These are phyloP conservation scores for Acanthamoeba divionensis DNA, from an alignment of 208 protist species.

Conservation along the genomic window DNA sequence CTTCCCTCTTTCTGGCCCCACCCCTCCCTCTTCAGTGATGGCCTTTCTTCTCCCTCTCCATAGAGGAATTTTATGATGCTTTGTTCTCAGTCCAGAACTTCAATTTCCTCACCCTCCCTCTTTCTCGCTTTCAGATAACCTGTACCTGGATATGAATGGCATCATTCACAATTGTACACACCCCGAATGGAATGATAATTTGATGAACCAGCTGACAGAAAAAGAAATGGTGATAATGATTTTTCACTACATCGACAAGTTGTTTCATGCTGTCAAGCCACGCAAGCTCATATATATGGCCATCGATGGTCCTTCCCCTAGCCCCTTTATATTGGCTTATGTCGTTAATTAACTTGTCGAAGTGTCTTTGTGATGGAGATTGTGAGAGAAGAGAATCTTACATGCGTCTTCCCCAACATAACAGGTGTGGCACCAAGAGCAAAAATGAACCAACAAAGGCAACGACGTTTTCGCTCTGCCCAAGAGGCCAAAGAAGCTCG, in stretches of 20 bases:
- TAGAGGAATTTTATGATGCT: background rate
- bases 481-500: constrained; percentile 52
- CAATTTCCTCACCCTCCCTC: constrained; percentile 60
- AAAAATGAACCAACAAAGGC: constrained; percentile 99
- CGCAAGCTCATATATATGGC: constrained; percentile 95
- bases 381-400: too few relatives aligned
- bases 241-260: constrained; percentile 94
- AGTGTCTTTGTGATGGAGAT: too few relatives aligned
- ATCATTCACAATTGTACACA: constrained; percentile 99
- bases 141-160: constrained; percentile 99
- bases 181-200: constrained; percentile 78
- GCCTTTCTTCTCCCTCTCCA: background rate
- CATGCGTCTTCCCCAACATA: too few relatives aligned
- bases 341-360: background rate
- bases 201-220: constrained; percentile 80
- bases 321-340: constrained; percentile 20
- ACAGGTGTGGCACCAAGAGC: constrained; percentile 92
- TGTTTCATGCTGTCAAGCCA: constrained; percentile 94
- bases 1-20: background rate
- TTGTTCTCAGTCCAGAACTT: background rate
- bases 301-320: constrained; percentile 88
- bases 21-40: background rate
- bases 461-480: constrained; percentile 88
- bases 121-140: constrained; percentile 88
- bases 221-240: constrained; percentile 94